Percentiles rank a stretch among this genome's conserved stretches.
phyloP scores from a whole-genome alignment of 2,329 filamentous ascomycete genomes.

The Fusarium sp. region DNA sequence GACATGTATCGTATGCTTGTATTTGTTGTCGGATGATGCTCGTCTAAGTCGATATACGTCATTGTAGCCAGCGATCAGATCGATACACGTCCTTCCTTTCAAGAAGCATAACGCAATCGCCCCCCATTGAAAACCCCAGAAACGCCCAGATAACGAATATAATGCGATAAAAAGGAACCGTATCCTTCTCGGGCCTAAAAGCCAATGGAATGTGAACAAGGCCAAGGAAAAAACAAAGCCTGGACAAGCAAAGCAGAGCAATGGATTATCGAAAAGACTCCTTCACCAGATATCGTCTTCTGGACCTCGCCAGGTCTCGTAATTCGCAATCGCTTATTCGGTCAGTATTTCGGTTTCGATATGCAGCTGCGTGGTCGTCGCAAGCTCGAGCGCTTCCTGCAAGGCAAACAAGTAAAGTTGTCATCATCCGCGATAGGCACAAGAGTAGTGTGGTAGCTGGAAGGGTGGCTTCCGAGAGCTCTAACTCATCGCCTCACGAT shows the following conservation, averaged over 20 bases:
- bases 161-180: constrained; percentile 20
- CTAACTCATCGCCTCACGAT: neutral
- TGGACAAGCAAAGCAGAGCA: neutral
- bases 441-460: neutral
- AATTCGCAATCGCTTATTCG: constrained; percentile 2
- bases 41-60: constrained; percentile 20
- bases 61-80: constrained; percentile 20
- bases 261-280: constrained; percentile 3
- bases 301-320: constrained; percentile 1
- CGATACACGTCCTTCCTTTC: constrained; percentile 5
- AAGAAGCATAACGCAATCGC: constrained; percentile 10
- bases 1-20: constrained; percentile 1
- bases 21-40: constrained; percentile 1
- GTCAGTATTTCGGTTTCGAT: neutral
- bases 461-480: neutral
- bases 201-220: constrained; percentile 16
- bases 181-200: constrained; percentile 15
- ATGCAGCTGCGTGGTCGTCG: constrained; percentile 2
- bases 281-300: constrained; percentile 13
- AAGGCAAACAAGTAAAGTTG: neutral
- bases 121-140: constrained; percentile 16
- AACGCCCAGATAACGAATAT: constrained; percentile 26
- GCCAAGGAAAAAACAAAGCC: neutral
- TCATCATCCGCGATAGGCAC: neutral
- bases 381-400: neutral